Evolutionary conservation across 2,329 filamentous ascomycete genomes (phyloP).

Genomic region (Sporothrix globosa): DNA sequence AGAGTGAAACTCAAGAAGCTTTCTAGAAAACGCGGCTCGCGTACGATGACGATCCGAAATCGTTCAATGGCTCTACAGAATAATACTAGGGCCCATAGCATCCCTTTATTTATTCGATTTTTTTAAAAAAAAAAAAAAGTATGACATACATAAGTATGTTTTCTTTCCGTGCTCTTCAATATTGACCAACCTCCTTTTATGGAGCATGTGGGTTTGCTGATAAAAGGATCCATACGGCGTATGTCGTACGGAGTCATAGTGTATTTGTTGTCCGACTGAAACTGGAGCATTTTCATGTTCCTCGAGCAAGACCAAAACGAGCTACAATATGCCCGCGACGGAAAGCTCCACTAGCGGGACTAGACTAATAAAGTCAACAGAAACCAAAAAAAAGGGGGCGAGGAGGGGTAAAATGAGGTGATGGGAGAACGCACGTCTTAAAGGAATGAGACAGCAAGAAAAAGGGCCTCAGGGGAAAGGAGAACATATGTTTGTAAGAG

Average conservation of each 20-base stretch:
- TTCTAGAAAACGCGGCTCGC: constrained; percentile 12
- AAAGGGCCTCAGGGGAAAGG: no score
- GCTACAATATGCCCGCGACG: constrained; percentile 13
- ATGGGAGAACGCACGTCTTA: background rate
- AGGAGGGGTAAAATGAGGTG: background rate
- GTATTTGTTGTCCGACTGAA: constrained; percentile 18
- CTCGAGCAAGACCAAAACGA: background rate
- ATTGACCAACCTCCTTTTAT: background rate
- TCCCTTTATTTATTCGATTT: no score
- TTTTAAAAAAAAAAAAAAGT: no score
- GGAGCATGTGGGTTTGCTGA: constrained; percentile 17
- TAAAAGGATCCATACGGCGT: background rate
- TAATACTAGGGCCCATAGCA: no score
- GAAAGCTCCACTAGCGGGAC: constrained; percentile 28
- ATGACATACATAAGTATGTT: background rate
- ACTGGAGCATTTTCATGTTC: constrained; percentile 18
- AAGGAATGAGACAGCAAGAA: background rate
- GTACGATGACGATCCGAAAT: background rate
- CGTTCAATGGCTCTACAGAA: background rate
- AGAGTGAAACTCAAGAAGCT: background rate
- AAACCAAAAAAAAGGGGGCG: constrained; percentile 16
- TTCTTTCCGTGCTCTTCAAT: background rate
- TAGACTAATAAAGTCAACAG: constrained; percentile 16
- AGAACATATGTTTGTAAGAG: background rate
- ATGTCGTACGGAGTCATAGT: background rate